phyloP scores from a whole-genome alignment of 495 filamentous ascomycete species.

The Ramalina peruviana region DNA sequence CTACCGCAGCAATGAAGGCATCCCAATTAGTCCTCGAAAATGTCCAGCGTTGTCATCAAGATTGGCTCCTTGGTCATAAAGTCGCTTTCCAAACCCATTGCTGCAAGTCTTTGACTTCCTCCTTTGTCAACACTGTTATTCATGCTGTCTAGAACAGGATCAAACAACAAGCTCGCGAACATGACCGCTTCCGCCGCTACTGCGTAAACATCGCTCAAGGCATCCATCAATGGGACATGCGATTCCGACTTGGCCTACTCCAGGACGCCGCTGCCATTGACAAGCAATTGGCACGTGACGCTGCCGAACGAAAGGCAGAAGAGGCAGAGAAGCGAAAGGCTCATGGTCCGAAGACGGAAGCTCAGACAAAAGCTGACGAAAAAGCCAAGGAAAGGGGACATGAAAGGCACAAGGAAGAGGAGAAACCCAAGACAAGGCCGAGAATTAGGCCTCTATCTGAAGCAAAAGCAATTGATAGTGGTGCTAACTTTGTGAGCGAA shows the following conservation, averaged over 20 bases:
- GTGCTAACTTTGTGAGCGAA: constrained; percentile 89
- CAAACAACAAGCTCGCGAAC: constrained; percentile 87
- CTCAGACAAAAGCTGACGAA: constrained; percentile 44
- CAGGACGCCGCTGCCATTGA: constrained; percentile 58
- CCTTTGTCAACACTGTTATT: constrained; percentile 29
- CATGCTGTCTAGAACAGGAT: constrained; percentile 62
- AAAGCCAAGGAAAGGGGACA: constrained; percentile 35
- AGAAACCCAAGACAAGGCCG: constrained; percentile 21
- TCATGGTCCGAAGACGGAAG: constrained; percentile 45
- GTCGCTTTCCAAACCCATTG: constrained; percentile 61
- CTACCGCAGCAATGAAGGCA: too few relatives aligned
- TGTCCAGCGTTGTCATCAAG: constrained; percentile 54
- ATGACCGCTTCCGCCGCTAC: constrained; percentile 69
- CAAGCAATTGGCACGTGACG: constrained; percentile 20
- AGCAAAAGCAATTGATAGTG: constrained; percentile 85
- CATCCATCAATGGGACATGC: constrained; percentile 91
- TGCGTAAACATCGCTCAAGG: constrained; percentile 67
- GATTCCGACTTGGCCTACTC: constrained; percentile 68
- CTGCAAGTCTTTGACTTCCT: constrained; percentile 33
- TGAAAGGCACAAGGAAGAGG: constrained; percentile 27
- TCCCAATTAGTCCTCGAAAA: constrained; percentile 7
- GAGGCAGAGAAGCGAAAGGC: constrained; percentile 45
- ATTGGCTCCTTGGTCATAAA: constrained; percentile 52
- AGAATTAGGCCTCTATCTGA: constrained; percentile 72
- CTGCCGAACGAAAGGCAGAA: constrained; percentile 29